These are phyloP conservation scores for Linnemannia elongata DNA, from an alignment of 192 early-diverging fungal genomes.

Conservation along the genomic window DNA sequence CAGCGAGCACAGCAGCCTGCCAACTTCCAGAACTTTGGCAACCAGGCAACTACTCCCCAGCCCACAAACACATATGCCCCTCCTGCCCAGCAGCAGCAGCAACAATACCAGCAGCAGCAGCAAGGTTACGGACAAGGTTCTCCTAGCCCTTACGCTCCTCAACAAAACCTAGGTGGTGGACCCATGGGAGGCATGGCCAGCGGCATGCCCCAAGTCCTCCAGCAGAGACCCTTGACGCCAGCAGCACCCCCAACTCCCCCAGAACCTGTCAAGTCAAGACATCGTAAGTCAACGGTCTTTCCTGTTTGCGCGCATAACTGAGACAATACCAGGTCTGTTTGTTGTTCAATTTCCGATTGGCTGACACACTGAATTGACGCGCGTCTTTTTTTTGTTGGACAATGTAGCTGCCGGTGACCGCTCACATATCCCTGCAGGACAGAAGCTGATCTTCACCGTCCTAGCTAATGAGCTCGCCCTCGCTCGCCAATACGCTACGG, in stretches of 20 bases:
- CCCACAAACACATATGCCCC: conserved; percentile 46
- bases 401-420: conserved; percentile 82
- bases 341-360: background rate
- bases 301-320: background rate
- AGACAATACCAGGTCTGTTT: too few relatives aligned
- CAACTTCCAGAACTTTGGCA: conserved; percentile 33
- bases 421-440: conserved; percentile 81
- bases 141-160: conserved; percentile 31
- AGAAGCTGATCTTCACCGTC: conserved; percentile 72
- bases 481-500: conserved; percentile 62
- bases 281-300: conserved; percentile 62
- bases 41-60: conserved; percentile 22
- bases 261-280: conserved; percentile 61
- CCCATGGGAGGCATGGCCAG: conserved; percentile 41
- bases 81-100: conserved; percentile 37
- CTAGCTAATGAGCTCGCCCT: conserved; percentile 68
- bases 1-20: conserved; percentile 37
- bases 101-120: conserved; percentile 32
- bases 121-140: conserved; percentile 28
- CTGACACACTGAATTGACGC: background rate
- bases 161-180: conserved; percentile 15
- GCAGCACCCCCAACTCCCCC: conserved; percentile 62
- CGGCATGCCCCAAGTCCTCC: conserved; percentile 46
- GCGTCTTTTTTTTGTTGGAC: background rate
- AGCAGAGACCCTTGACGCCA: conserved; percentile 57